Evolutionary conservation across 2,329 filamentous ascomycete genomes (phyloP).

Genomic region (Grosmannia huntii): DNA sequence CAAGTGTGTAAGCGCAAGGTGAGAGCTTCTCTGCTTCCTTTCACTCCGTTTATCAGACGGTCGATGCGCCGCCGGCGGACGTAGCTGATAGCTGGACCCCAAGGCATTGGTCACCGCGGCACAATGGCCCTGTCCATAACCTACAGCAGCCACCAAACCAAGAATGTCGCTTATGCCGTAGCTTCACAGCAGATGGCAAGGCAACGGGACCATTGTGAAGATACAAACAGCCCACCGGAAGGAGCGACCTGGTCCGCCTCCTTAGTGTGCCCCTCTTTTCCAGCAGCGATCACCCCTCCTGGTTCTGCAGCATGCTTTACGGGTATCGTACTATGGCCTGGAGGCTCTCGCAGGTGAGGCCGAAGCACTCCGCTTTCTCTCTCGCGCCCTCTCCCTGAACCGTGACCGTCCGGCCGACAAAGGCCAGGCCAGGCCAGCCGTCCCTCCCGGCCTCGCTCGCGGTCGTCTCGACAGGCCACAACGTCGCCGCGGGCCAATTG

Average conservation of each 20-base stretch:
- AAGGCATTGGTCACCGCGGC: neutral
- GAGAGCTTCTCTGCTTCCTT: neutral
- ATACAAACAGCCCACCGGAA: neutral
- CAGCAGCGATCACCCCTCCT: neutral
- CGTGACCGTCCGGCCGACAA: neutral
- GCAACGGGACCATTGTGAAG: neutral
- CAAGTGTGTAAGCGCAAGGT: neutral
- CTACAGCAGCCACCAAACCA: too few relatives aligned
- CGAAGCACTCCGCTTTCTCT: neutral
- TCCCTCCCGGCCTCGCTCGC: neutral
- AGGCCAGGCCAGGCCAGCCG: neutral
- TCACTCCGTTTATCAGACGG: neutral
- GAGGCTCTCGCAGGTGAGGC: slow-evolving; percentile 8
- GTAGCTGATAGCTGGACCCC: neutral
- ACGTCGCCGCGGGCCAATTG: neutral
- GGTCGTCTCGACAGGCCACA: neutral
- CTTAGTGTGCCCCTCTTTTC: slow-evolving; percentile 2
- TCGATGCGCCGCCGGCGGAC: neutral
- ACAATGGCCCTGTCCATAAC: too few relatives aligned
- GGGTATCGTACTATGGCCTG: neutral
- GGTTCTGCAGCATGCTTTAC: neutral
- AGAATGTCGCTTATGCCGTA: neutral
- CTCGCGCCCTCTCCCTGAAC: neutral
- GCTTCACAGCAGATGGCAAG: neutral
- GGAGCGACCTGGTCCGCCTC: neutral